Base-by-base conservation (phyloP, 2,329 filamentous ascomycete species). In the Fusarium goolgardi region DNA sequence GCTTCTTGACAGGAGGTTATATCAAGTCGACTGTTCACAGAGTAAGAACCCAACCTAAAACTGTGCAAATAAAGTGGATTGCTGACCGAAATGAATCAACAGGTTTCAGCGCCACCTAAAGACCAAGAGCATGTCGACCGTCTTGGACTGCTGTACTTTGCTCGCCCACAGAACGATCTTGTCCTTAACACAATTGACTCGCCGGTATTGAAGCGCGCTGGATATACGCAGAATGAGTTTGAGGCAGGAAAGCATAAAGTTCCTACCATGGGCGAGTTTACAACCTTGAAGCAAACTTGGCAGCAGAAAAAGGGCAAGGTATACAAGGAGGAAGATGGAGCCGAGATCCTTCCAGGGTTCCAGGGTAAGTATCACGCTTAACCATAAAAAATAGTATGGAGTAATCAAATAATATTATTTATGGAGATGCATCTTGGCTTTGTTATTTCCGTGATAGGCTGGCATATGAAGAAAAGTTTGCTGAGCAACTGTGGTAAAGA, bases 71-170 rank as follows among this genome's bases (percentile, higher is more conserved):
- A 3, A 3, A 0, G 15, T 6, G 2, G 1, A 6, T 18, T 27
- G 16, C 41, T 44, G 10, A 44, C 16, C 6, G 5, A 5, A 27
- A 27, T 11, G 9, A 31, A 9, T 12, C 5, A 8, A 3, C 16
- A 78, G 76, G 78, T 79, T 0, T 76, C 77, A 1, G 73, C 77
- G 2, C 79, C 79, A 1, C 80, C 80, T 3, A 76, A 77, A 43
- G 80, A 82, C 59, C 80, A 82, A 59, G 71, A 80, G 1, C 73
- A 84, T 53, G 78, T 83, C 4, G 81, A 84, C 52, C 80, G 84
- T 1, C 76, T 85, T 0, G 84, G 84, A 0, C 71, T 86, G 6
- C 68, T 86, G 37, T 86, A 85, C 64, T 85, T 86, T 73, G 82
- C 83, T 2, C 80, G 84, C 0, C 77, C 79, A 3, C 76, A 81